Evolutionary conservation across 176 grass and related monocot genomes (phyloP), one percentile per base, ranked within the genome.

Genomic region (Hordeum marinum): DNA sequence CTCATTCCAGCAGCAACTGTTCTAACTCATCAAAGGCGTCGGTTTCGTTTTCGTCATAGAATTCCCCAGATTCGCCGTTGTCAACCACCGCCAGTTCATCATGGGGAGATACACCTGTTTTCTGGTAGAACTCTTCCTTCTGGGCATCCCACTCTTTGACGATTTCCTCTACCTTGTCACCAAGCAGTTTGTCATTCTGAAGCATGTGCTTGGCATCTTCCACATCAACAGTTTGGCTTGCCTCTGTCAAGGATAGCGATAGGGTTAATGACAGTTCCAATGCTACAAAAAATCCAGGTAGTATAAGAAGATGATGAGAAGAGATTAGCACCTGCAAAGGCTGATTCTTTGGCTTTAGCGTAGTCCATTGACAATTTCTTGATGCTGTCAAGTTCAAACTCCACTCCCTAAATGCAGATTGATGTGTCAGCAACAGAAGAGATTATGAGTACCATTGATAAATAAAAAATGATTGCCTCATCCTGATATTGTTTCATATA

Each of bases 351-450:
- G 18, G 91, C 91, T 86, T 89, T 76, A 37, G 78, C 91, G 67
- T 97, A 97, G 67, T 90, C 91, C 8, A n/a, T 76, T 34, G 89
- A 90, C 72, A 92, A 85, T 76, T 94, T 94, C 80, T 92, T 88
- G 72, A 94, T 82, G 75, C 35, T 92, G 86, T 66, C 80, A 69
- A 92, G 81, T 73, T 97, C 89, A 81, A 94, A 61, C 81, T 94
- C 91, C 4, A 4, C 63, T 39, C 89, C 87, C 94, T 97, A 50
- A 65, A 90, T 5, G 68, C 14, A 90, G 71, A 80, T 80, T 70
- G 46, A 82, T 65, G 60, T 68, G 36, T 85, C 31, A 87, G 54
- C 34, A 63, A 67, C 24, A 79, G 13, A 66, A 72, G 25, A 8
- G 7, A 39, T 29, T 23, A 6, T 13, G 48, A 25, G 46, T 81